A percentile compares a stretch with the other conserved stretches of the same genome.
Conservation (phyloP, 345 rosid genomes). For the Citrus mangshanensis region DNA sequence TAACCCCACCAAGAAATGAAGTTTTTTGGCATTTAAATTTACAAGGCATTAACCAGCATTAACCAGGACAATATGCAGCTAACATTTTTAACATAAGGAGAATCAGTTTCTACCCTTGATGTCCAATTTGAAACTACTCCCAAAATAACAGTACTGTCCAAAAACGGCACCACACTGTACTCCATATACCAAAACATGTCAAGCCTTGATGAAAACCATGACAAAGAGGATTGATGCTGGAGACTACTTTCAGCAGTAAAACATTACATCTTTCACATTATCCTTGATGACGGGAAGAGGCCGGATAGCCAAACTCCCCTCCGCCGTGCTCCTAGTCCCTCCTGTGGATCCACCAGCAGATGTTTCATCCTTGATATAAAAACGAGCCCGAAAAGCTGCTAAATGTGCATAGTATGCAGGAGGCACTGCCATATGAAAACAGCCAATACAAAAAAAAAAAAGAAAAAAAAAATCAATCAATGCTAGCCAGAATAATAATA, state of each 20-base stretch:
- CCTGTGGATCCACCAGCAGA: slow-evolving; percentile 20
- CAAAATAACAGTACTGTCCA: too few species aligned
- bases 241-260: slow-evolving; percentile 23
- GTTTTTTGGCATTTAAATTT: too few species aligned
- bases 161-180: too few species aligned
- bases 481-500: not conserved
- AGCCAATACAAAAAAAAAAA: too few species aligned
- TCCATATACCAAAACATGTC: not conserved
- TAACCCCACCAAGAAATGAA: too few species aligned
- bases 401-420: slow-evolving; percentile 53
- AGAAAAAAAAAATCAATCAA: not conserved
- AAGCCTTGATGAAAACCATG: not conserved
- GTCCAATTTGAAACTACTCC: too few species aligned
- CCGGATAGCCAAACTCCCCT: not conserved
- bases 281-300: slow-evolving; percentile 38
- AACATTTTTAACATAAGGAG: too few species aligned
- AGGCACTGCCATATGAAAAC: slow-evolving; percentile 42
- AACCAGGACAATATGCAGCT: too few species aligned
- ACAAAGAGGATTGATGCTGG: not conserved
- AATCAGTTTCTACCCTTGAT: too few species aligned
- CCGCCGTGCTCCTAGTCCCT: not conserved
- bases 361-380: slow-evolving; percentile 26
- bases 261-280: slow-evolving; percentile 41
- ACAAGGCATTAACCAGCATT: too few species aligned
- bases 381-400: slow-evolving; percentile 46